These are phyloP conservation scores for Fusarium sp. DNA, from an alignment of 2,329 filamentous ascomycete species.

Conservation along the genomic window DNA sequence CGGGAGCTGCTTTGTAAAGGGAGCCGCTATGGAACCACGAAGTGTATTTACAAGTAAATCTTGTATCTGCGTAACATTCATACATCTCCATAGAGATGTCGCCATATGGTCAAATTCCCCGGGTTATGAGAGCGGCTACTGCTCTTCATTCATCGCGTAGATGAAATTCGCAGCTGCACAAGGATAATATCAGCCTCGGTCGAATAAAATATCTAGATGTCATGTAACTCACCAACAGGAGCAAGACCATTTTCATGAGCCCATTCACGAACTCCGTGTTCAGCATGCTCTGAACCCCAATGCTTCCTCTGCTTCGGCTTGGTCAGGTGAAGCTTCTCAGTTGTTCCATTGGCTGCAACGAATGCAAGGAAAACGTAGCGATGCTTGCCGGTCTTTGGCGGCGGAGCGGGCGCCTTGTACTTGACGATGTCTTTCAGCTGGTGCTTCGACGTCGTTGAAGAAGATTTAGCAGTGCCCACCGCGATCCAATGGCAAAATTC, in stretches of 20 bases:
- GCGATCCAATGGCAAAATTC: slow-evolving; percentile 45
- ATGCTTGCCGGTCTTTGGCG: slow-evolving; percentile 38
- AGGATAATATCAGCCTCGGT: not conserved
- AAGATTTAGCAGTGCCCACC: not conserved
- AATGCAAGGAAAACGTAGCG: slow-evolving; percentile 43
- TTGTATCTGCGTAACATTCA: no score
- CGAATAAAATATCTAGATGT: not conserved
- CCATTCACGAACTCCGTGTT: slow-evolving; percentile 39
- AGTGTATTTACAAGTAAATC: no score
- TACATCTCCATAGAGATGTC: no score
- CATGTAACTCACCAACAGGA: slow-evolving; percentile 33
- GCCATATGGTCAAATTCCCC: no score
- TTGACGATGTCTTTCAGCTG: slow-evolving; percentile 26
- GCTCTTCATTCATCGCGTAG: slow-evolving; percentile 39
- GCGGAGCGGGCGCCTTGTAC: slow-evolving; percentile 38
- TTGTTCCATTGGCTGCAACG: slow-evolving; percentile 35
- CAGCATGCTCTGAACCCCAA: slow-evolving; percentile 34
- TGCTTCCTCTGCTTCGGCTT: slow-evolving; percentile 34
- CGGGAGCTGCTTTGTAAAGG: no score
- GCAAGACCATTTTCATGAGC: slow-evolving; percentile 37
- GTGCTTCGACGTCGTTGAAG: not conserved
- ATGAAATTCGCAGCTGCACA: slow-evolving; percentile 42
- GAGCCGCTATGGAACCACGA: no score
- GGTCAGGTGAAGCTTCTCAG: slow-evolving; percentile 26
- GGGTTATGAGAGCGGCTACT: not conserved